Evolutionary conservation across 73 alveolate genomes (phyloP).

Genomic region (Tetrahymena malaccensis): DNA sequence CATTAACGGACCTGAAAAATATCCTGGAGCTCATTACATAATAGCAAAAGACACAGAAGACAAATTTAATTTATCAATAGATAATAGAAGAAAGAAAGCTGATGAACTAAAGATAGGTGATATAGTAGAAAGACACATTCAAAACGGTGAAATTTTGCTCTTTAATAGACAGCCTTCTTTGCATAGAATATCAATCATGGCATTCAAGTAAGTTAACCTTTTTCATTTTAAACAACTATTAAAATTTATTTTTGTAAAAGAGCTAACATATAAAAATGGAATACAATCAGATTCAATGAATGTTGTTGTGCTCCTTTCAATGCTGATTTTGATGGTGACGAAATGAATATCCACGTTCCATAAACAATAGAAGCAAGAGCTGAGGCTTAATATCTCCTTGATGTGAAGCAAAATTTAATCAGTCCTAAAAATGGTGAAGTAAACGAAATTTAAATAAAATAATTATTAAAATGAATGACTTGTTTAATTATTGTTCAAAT

Average conservation of each 20-base stretch:
- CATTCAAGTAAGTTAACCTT: constrained; percentile 28
- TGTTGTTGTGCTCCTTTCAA: constrained; percentile 98
- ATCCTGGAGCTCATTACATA: constrained; percentile 97
- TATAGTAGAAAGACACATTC: constrained; percentile 95
- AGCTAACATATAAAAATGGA: constrained; percentile 96
- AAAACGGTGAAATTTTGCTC: constrained; percentile 92
- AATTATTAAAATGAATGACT: no score
- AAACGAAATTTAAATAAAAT: background rate
- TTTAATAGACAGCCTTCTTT: constrained; percentile 99
- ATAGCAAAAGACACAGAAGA: constrained; percentile 47
- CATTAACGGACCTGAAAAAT: constrained; percentile 82
- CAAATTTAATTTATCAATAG: constrained; percentile 53
- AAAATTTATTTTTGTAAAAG: constrained; percentile 17
- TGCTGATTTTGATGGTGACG: constrained; percentile 99
- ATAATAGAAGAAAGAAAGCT: constrained; percentile 68
- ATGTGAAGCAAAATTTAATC: constrained; percentile 76
- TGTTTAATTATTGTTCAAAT: no score
- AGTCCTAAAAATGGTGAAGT: constrained; percentile 94
- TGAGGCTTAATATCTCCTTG: constrained; percentile 89
- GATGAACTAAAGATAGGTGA: constrained; percentile 87
- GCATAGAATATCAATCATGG: constrained; percentile 98
- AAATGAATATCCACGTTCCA: constrained; percentile 99
- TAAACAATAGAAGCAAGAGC: constrained; percentile 96
- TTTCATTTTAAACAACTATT: background rate
- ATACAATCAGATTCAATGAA: constrained; percentile 97